phyloP scores from a whole-genome alignment of 495 filamentous ascomycete genomes.

The Podospora fimiseda region DNA sequence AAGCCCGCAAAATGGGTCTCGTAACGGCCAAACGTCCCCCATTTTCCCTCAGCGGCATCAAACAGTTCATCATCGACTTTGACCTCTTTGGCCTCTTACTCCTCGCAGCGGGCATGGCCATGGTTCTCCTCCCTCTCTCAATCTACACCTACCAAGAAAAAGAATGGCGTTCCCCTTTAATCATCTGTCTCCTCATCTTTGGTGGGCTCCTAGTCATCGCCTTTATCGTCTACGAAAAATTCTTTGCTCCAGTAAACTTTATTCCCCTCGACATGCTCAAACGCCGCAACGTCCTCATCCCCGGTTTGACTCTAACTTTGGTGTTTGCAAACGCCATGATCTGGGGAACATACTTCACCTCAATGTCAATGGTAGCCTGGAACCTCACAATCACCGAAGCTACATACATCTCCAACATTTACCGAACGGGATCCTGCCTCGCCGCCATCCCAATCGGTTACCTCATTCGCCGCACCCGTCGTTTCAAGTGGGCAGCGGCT shows the following conservation, averaged over 20 bases:
- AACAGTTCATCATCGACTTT: constrained; percentile 51
- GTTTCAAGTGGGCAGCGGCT: constrained; percentile 58
- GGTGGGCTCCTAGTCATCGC: constrained; percentile 49
- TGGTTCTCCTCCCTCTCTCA: constrained; percentile 60
- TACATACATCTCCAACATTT: constrained; percentile 61
- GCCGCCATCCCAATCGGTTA: constrained; percentile 60
- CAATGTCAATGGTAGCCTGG: constrained; percentile 64
- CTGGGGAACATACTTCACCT: constrained; percentile 60
- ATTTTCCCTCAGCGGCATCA: constrained; percentile 37
- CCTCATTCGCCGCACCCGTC: constrained; percentile 48
- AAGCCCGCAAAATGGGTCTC: constrained; percentile 48
- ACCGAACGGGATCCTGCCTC: constrained; percentile 61
- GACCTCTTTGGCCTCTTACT: constrained; percentile 54
- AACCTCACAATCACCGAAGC: constrained; percentile 48
- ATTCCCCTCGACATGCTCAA: constrained; percentile 51
- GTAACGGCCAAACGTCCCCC: constrained; percentile 35
- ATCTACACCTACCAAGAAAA: constrained; percentile 38
- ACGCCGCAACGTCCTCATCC: constrained; percentile 55
- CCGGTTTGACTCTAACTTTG: constrained; percentile 44
- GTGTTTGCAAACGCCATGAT: constrained; percentile 56
- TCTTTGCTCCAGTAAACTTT: constrained; percentile 48
- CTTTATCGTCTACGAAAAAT: constrained; percentile 55
- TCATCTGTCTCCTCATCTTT: constrained; percentile 54
- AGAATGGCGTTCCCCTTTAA: constrained; percentile 43
- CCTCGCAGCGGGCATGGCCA: constrained; percentile 49